A percentile compares a stretch with the other conserved stretches of the same genome.
phyloP scores from a whole-genome alignment of 2,329 filamentous ascomycete genomes.

The Talaromyces amestolkiae region DNA sequence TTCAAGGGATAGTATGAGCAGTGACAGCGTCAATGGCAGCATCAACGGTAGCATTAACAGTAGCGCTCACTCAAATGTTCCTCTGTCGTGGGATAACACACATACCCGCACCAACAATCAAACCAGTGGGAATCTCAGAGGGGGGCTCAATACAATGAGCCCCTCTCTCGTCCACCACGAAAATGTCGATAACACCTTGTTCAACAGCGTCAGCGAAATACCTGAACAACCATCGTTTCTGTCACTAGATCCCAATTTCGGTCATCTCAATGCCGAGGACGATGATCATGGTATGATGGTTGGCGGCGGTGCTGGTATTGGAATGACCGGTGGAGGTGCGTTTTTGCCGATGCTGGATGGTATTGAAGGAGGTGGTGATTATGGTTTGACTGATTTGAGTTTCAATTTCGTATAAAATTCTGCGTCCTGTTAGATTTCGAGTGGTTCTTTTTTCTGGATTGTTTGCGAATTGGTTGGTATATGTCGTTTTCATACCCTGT shows the following conservation, averaged over 20 bases:
- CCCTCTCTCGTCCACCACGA: neutral
- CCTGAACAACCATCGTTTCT: constrained; percentile 20
- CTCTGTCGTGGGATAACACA: constrained; percentile 5
- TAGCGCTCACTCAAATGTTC: neutral
- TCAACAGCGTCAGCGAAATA: constrained; percentile 18
- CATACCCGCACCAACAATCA: neutral
- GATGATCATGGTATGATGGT: constrained; percentile 1
- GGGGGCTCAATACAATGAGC: neutral
- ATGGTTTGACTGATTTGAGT: constrained; percentile 17
- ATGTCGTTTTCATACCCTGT: neutral
- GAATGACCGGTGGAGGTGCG: neutral
- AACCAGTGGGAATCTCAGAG: neutral
- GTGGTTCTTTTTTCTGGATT: neutral
- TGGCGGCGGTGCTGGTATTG: neutral
- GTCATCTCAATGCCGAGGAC: constrained; percentile 11
- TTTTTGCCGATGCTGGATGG: constrained; percentile 20
- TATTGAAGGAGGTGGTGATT: constrained; percentile 15
- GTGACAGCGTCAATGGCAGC: neutral
- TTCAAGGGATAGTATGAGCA: neutral
- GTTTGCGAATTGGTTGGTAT: neutral
- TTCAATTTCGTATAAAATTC: constrained; percentile 19
- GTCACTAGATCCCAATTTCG: constrained; percentile 18
- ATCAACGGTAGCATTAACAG: constrained; percentile 1
- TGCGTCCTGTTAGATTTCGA: neutral
- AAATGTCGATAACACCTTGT: constrained; percentile 9